Evolutionary conservation across 2,329 filamentous ascomycete genomes (phyloP).

Genomic region (Phoma herbarum): DNA sequence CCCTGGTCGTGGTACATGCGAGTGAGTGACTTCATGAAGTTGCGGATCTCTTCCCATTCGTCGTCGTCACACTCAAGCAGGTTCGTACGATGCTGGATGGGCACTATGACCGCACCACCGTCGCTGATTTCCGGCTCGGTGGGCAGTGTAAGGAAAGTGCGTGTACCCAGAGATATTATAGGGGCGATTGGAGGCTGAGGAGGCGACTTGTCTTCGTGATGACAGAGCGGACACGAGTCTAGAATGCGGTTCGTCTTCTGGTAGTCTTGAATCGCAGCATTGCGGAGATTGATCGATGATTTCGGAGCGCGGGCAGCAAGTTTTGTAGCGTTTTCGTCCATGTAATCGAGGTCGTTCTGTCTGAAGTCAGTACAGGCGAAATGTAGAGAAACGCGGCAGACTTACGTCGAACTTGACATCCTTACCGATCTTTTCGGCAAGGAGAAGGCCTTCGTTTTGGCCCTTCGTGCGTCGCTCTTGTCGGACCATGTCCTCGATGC

Average conservation of each 20-base stretch:
- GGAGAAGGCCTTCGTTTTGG: constrained; percentile 78
- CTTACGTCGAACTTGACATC: constrained; percentile 82
- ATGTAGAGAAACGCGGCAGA: constrained; percentile 8
- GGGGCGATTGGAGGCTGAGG: constrained; percentile 77
- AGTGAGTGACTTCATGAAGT: constrained; percentile 97
- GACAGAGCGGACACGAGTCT: constrained; percentile 87
- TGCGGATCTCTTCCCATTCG: constrained; percentile 98
- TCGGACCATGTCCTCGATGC: constrained; percentile 93
- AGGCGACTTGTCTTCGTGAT: constrained; percentile 82
- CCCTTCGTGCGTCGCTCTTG: constrained; percentile 88
- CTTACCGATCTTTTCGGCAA: constrained; percentile 93
- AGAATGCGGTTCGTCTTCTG: constrained; percentile 88
- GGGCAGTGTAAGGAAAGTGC: constrained; percentile 86
- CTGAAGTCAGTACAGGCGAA: constrained; percentile 22
- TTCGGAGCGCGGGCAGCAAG: constrained; percentile 88
- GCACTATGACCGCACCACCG: constrained; percentile 87
- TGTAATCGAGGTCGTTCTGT: constrained; percentile 87
- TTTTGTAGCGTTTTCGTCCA: constrained; percentile 94
- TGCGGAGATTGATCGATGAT: constrained; percentile 86
- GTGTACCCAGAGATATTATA: constrained; percentile 83
- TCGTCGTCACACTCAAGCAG: constrained; percentile 98
- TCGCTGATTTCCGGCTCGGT: constrained; percentile 87
- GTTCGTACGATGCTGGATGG: constrained; percentile 85
- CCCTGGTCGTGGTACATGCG: constrained; percentile 95
- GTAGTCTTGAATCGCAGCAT: constrained; percentile 85